Evolutionary conservation across 192 early-diverging fungal species (phyloP), one percentile per base, ranked within the genome.

Genomic region (Linnemannia elongata): DNA sequence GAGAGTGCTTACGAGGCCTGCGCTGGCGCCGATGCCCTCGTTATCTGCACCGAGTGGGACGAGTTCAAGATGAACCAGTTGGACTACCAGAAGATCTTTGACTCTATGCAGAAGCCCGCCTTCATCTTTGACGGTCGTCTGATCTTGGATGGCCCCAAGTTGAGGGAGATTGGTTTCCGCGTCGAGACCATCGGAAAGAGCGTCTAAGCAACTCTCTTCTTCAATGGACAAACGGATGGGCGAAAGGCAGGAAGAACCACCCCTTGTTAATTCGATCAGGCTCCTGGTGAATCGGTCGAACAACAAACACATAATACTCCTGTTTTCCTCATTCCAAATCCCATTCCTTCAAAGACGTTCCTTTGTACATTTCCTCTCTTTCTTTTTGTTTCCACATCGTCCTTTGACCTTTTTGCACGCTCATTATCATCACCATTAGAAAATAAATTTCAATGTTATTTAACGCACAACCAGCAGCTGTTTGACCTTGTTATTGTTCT

Each of bases 91-190:
- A 88, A 75, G 76, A 92, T 97, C 47, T 94, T 93, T 76, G 87
- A 89, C 36, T 85, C 88, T 36, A 97, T 97, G 96, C 90, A 94
- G 69, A 96, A 95, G 88, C 96, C 96, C 36, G 96, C 96, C 44
- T 96, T 94, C 80, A 90, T 97, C 69, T 97, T 98, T 91, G 97
- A 99, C 76, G 97, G 97, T 63, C 95, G 97, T 70, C 88, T 96
- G 49, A 92, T 98, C 77, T 85, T 98, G 44, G 94, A 96, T 83
- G 85, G 82, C 69, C 81, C 86, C 68, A 90, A 91, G 75, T 85
- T 99, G 35, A 87, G 90, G 71, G 77, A 91, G 39, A 95, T 98
- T 78, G 97, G 97, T 20, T 98, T 99, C 91, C 82, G 90, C 24
- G 93, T 95, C 38, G 80, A 92, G 63, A 91, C 92, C 57, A 92